phyloP scores from a whole-genome alignment of 1,284 basidiomycete genomes.

The Lentinula novae-zelandiae region DNA sequence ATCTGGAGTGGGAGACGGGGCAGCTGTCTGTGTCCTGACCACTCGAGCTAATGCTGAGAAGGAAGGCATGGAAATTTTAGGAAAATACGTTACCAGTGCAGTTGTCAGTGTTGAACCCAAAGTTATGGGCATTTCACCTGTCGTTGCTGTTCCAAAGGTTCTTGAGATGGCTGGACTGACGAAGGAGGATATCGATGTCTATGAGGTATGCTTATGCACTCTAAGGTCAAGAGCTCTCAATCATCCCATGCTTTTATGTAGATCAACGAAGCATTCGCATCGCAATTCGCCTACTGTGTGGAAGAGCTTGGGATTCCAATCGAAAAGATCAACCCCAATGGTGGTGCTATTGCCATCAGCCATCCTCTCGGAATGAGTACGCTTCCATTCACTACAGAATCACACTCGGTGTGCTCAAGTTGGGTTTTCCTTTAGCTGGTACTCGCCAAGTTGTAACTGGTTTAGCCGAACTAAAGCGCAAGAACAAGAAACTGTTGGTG shows the following conservation, averaged over 20 bases:
- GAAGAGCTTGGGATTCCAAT: conserved; percentile 78
- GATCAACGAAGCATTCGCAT: conserved; percentile 85
- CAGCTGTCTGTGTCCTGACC: conserved; percentile 86
- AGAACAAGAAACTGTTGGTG: conserved; percentile 62
- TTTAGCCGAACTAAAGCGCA: conserved; percentile 72
- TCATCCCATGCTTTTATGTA: conserved; percentile 22
- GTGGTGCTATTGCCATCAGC: conserved; percentile 84
- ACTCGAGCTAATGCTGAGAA: conserved; percentile 80
- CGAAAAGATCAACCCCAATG: conserved; percentile 87
- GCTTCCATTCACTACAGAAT: conserved; percentile 24
- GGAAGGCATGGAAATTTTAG: conserved; percentile 84
- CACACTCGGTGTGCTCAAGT: background rate
- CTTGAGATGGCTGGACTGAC: conserved; percentile 70
- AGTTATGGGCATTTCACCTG: conserved; percentile 85
- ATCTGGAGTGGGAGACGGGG: conserved; percentile 93
- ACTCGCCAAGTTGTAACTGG: conserved; percentile 85
- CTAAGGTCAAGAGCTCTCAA: background rate
- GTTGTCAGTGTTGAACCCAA: conserved; percentile 85
- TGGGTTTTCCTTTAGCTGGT: conserved; percentile 49
- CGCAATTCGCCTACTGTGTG: conserved; percentile 77
- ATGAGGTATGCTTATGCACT: conserved; percentile 54
- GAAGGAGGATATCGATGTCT: conserved; percentile 86
- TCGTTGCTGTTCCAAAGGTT: conserved; percentile 81
- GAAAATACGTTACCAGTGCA: conserved; percentile 81
- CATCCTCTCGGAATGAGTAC: conserved; percentile 81